Base-by-base conservation (phyloP, 148 eudicot genomes). In the Talinum fruticosum region DNA sequence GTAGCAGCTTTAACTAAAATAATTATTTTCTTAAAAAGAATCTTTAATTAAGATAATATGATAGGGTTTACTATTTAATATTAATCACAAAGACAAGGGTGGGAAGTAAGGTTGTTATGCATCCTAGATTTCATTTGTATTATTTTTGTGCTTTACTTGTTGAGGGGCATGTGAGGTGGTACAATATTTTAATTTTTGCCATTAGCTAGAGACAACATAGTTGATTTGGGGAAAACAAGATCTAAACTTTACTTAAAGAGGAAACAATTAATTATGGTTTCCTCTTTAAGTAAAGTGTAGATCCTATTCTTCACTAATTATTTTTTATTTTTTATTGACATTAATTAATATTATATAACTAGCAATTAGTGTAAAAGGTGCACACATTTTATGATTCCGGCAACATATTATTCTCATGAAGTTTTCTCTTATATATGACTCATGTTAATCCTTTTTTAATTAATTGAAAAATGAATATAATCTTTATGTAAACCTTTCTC, bases 241-340 rank as follows among this genome's bases (percentile, higher is more conserved):
- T 78, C 75, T 78, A 15, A n/a, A 19, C 80, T 78, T 78, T 78
- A 70, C 80, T 78, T 70, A 70, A 78, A 78, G 80, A 54, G 75
- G 80, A 78, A 78, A 66, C 79, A 21, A 76, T 24, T 23, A 57
- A 57, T 57, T 21, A n/a, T n/a, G 28, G 28, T 57, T 57, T 57
- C 64, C 64, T 57, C 64, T 57, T 57, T 57, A 57, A 57, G 28
- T 57, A 57, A 57, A 57, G 64, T n/a, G n/a, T 57, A n/a, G 64
- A 57, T 57, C 28, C 64, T 57, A 0, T 57, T 57, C 10, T 57
- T 1, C 7, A 57, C 28, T 57, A 23, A 57, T 57, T 13, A 32
- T 70, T 70, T n/a, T n/a, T n/a, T n/a, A n/a, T n/a, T n/a, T n/a
- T n/a, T n/a, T n/a, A n/a, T n/a, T n/a, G n/a, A n/a, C n/a, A n/a